Evolutionary conservation across 768 basidiomycete genomes (phyloP).

Genomic region (Phaeotremella skinneri): DNA sequence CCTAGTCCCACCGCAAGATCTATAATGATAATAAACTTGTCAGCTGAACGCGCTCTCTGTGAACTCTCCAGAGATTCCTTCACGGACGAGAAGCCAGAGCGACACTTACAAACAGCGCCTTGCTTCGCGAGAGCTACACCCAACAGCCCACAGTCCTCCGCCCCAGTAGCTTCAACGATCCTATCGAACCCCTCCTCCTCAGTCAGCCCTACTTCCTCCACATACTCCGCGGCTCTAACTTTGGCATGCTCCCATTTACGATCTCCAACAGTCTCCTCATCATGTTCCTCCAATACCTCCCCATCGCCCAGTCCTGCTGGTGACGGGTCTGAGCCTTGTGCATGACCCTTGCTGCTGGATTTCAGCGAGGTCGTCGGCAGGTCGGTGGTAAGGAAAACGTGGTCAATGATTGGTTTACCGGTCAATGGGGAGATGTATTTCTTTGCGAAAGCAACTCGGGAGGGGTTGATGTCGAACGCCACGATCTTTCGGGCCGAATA

Average conservation of each 20-base stretch:
- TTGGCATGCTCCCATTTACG: conserved; percentile 41
- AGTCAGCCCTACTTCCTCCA: conserved; percentile 30
- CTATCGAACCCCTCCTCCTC: conserved; percentile 46
- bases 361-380: conserved; percentile 21
- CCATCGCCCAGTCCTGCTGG: conserved; percentile 32
- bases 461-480: conserved; percentile 40
- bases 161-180: conserved; percentile 42
- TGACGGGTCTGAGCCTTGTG: conserved; percentile 8
- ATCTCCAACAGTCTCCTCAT: conserved; percentile 29
- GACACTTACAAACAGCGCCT: conserved; percentile 39
- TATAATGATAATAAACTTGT: background rate
- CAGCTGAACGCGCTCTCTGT: background rate
- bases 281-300: conserved; percentile 20
- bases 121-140: conserved; percentile 46
- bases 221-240: conserved; percentile 22
- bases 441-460: conserved; percentile 41
- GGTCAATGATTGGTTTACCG: conserved; percentile 46
- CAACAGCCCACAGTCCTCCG: conserved; percentile 37
- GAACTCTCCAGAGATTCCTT: background rate
- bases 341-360: conserved; percentile 12
- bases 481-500: conserved; percentile 44
- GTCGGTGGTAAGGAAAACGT: conserved; percentile 39
- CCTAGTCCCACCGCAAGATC: conserved; percentile 42
- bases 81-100: background rate
- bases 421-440: conserved; percentile 46